These are phyloP conservation scores for Microcos paniculata DNA, from an alignment of 345 rosid species.

Conservation along the genomic window DNA sequence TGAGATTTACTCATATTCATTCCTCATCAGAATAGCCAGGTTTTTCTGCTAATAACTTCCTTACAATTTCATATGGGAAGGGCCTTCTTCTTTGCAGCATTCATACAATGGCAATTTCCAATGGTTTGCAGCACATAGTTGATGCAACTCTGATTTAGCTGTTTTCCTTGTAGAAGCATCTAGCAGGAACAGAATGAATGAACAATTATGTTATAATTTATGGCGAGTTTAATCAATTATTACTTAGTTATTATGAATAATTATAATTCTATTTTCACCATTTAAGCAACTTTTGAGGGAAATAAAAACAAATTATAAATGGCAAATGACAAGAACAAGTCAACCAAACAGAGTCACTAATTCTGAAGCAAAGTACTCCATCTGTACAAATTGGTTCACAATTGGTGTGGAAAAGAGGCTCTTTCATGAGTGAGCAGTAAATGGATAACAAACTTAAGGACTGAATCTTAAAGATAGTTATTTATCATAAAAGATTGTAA, in stretches of 20 bases:
- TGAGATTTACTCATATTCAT: neutral
- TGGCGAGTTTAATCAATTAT: too few species aligned
- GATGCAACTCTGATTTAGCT: conserved; percentile 44
- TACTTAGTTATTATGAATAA: too few species aligned
- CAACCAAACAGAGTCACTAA: neutral
- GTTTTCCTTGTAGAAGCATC: conserved; percentile 26
- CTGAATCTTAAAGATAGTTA: too few species aligned
- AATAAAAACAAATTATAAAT: too few species aligned
- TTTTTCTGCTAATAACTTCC: conserved; percentile 9
- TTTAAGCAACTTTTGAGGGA: too few species aligned
- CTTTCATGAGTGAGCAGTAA: too few species aligned
- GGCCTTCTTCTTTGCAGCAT: conserved; percentile 52
- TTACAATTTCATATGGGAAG: conserved; percentile 44
- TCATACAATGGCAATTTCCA: conserved; percentile 57
- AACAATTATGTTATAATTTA: too few species aligned
- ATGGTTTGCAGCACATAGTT: conserved; percentile 39
- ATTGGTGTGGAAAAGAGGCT: neutral
- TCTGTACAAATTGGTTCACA: neutral
- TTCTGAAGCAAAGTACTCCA: neutral
- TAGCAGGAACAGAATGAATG: neutral
- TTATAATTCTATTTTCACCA: too few species aligned
- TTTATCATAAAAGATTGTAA: too few species aligned
- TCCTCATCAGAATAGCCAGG: neutral
- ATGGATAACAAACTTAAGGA: too few species aligned
- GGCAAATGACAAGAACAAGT: neutral